Percentiles rank a stretch among this genome's conserved stretches.
phyloP scores from a whole-genome alignment of 306 rosid genomes.

The Coriaria nepalensis region DNA sequence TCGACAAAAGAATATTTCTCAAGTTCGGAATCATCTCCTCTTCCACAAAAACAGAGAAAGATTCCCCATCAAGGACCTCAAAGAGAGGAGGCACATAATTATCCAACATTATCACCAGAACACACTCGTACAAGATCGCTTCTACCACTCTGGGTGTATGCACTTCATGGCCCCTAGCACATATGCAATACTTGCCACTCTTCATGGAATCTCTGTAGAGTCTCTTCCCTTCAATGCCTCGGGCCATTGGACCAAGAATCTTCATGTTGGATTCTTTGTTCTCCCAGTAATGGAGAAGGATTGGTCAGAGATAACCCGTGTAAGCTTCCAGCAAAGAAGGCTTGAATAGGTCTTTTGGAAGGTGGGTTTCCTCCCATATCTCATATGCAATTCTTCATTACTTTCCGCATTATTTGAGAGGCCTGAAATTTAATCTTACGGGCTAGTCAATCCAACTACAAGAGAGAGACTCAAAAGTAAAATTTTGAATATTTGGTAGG shows the following conservation, averaged over 20 bases:
- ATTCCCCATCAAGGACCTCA: slow-evolving; percentile 40
- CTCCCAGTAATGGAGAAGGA: slow-evolving; percentile 60
- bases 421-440: slow-evolving; percentile 53
- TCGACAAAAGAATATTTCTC: slow-evolving; percentile 53
- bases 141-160: slow-evolving; percentile 69
- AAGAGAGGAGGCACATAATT: slow-evolving; percentile 47
- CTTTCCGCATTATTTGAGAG: slow-evolving; percentile 36
- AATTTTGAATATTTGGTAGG: no score
- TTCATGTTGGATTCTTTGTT: slow-evolving; percentile 64
- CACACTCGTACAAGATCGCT: slow-evolving; percentile 42
- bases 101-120: slow-evolving; percentile 38
- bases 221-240: slow-evolving; percentile 48
- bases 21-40: slow-evolving; percentile 52
- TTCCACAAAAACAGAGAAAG: slow-evolving; percentile 35
- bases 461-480: no score
- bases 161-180: slow-evolving; percentile 82
- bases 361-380: slow-evolving; percentile 46
- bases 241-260: slow-evolving; percentile 66
- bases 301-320: slow-evolving; percentile 72
- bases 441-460: no score
- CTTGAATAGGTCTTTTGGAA: slow-evolving; percentile 43
- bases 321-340: slow-evolving; percentile 70
- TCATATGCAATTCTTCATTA: slow-evolving; percentile 45
- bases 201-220: slow-evolving; percentile 60
- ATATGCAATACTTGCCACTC: slow-evolving; percentile 72